Conservation (phyloP, 1,139 yeast genomes). For the Geotrichum fermentans region DNA sequence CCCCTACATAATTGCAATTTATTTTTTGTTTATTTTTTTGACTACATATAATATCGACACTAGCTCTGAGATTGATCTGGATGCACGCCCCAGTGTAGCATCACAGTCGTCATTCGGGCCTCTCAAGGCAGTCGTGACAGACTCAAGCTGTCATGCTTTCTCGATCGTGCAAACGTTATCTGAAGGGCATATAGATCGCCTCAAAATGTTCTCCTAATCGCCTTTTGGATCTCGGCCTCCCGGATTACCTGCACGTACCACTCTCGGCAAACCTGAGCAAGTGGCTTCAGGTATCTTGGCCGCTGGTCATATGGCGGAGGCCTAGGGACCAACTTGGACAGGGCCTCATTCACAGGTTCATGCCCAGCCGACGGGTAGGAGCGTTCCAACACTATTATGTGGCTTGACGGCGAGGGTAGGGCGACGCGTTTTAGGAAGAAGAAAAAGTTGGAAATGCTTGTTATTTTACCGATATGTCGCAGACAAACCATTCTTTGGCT, state of each 20-base stretch:
- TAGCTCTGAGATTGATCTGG: no score
- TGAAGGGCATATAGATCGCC: no score
- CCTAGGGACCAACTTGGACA: background rate
- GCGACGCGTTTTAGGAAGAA: constrained; percentile 2
- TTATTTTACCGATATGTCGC: constrained; percentile 8
- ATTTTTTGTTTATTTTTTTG: no score
- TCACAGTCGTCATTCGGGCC: no score
- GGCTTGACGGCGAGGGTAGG: background rate
- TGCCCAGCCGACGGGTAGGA: background rate
- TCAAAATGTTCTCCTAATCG: no score
- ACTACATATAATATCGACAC: no score
- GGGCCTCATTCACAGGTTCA: background rate
- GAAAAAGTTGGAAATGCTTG: constrained; percentile 8
- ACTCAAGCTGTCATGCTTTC: no score
- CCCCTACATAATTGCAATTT: no score
- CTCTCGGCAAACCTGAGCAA: constrained; percentile 3
- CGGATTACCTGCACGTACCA: constrained; percentile 12
- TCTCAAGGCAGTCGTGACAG: no score
- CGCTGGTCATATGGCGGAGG: background rate
- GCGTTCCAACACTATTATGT: background rate
- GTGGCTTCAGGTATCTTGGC: background rate
- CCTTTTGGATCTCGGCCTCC: constrained; percentile 13
- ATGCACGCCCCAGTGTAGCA: no score
- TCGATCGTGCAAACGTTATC: no score
- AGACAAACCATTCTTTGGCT: constrained; percentile 11